phyloP scores from a whole-genome alignment of 139 green algal species.

The Gonium pectorale region DNA sequence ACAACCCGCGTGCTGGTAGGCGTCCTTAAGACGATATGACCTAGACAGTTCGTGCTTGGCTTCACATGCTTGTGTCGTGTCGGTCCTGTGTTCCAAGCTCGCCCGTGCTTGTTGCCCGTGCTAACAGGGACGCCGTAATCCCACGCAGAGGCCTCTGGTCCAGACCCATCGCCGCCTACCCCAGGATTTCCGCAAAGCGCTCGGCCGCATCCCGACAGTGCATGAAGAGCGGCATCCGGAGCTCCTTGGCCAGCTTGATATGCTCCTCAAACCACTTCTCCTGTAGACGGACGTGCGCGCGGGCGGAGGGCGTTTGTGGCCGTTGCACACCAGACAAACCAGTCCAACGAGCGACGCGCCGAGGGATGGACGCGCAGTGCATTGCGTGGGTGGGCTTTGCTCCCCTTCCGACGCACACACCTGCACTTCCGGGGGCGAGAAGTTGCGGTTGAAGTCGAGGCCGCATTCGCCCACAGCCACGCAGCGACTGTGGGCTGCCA shows the following conservation, averaged over 20 bases:
- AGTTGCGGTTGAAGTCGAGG: constrained; percentile 89
- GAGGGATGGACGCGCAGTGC: too few relatives aligned
- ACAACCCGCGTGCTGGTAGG: too few relatives aligned
- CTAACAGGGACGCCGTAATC: too few relatives aligned
- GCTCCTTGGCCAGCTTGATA: constrained; percentile 70
- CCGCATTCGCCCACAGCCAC: constrained; percentile 77
- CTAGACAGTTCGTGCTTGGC: too few relatives aligned
- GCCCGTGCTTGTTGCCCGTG: too few relatives aligned
- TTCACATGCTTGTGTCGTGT: too few relatives aligned
- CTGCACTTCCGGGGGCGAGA: constrained; percentile 78
- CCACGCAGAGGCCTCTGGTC: too few relatives aligned
- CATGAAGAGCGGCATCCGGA: constrained; percentile 84
- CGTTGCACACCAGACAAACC: too few relatives aligned
- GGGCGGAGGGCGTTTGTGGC: too few relatives aligned
- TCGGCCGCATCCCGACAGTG: constrained; percentile 78
- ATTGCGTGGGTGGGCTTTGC: neutral
- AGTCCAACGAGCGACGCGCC: too few relatives aligned
- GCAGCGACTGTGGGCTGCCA: constrained; percentile 58
- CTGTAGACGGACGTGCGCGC: neutral
- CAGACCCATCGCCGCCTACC: constrained; percentile 15
- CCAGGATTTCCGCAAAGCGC: constrained; percentile 62
- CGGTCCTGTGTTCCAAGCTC: too few relatives aligned
- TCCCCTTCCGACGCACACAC: neutral
- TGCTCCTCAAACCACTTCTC: constrained; percentile 48
- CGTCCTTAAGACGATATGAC: too few relatives aligned